phyloP scores from a whole-genome alignment of 2,329 filamentous ascomycete species.

The Penicillium sp. region DNA sequence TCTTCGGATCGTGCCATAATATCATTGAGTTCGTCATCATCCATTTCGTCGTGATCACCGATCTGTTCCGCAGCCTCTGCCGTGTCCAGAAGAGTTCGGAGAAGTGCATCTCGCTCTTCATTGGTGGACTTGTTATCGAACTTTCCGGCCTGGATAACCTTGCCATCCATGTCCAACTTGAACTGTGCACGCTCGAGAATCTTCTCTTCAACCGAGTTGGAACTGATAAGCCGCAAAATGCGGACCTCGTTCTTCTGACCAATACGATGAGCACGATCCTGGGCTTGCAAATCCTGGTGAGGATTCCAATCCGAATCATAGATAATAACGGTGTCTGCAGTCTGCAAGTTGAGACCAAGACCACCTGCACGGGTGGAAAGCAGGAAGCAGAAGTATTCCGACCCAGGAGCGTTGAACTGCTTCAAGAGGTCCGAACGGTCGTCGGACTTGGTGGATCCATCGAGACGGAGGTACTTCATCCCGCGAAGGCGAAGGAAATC shows the following conservation, averaged over 20 bases:
- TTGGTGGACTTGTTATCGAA: slow-evolving; percentile 99
- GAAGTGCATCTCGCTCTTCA: slow-evolving; percentile 94
- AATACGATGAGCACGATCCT: slow-evolving; percentile 99
- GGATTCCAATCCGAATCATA: slow-evolving; percentile 99
- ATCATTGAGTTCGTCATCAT: slow-evolving; percentile 94
- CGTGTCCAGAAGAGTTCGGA: slow-evolving; percentile 87
- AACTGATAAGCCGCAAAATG: slow-evolving; percentile 91
- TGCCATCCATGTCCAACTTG: slow-evolving; percentile 99
- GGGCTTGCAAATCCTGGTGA: slow-evolving; percentile 96
- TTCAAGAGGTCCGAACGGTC: slow-evolving; percentile 88
- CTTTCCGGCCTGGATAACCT: slow-evolving; percentile 98
- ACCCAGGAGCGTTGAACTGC: slow-evolving; percentile 84
- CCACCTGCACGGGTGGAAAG: slow-evolving; percentile 98
- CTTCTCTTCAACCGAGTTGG: slow-evolving; percentile 97
- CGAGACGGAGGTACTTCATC: slow-evolving; percentile 83
- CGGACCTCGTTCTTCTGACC: slow-evolving; percentile 99
- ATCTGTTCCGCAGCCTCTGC: slow-evolving; percentile 66
- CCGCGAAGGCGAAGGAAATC: slow-evolving; percentile 86
- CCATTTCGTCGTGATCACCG: slow-evolving; percentile 93
- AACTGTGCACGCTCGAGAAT: slow-evolving; percentile 94
- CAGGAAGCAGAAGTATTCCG: slow-evolving; percentile 95
- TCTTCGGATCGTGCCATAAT: slow-evolving; percentile 85
- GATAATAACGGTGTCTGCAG: slow-evolving; percentile 97
- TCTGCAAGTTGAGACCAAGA: slow-evolving; percentile 94
- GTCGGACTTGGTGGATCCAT: slow-evolving; percentile 96